Base-by-base conservation (phyloP, 495 filamentous ascomycete genomes). In the Penicillium taxi region DNA sequence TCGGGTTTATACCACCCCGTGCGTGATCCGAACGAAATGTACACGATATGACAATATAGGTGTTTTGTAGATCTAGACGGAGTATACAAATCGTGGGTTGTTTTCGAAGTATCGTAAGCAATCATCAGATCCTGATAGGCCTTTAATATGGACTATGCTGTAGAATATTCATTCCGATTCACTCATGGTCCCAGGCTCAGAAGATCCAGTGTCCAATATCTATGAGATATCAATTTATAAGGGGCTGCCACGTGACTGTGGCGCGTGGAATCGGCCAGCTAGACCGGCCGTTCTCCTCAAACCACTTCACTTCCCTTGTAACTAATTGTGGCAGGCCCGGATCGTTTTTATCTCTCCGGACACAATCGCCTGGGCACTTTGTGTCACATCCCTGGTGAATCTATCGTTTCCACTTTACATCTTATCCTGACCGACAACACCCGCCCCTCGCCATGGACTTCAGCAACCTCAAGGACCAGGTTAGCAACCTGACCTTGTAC, bases 401-500 rank as follows among this genome's bases (percentile, higher is more conserved):
- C 21, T 8, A 15, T 29, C 27, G 23, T 28, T 36, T 48, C 12
- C 36, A 15, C 32, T n/a, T 35, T 44, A 23, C 35, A 24, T 40
- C 39, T 35, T n/a, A 24, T 39, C 37, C 32, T 38, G 42, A 40
- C 47, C 39, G 41, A 39, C 34, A 26, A 29, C 26, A 44, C 44
- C 40, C 43, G 32, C 37, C 35, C 35, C 42, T 50, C 55, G 51
- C 54, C 56, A 94, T 95, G 89, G 87, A 96, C 74, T 74, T 94
- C 60, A 74, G 74, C 54, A 86, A 67, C 56, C 60, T 98, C 36
- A 88, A 81, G 57, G 84, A 95, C 44, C 78, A 85, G 63, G 87
- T 96, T 60, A 80, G 81, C 74, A 94, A 93, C 64, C 72, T 98
- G 69, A 87, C 84, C 37, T 73, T 98, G 50, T 98, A 96, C 70